Base-by-base conservation (phyloP, 441 rosid species). In the Aquilaria agallochum region DNA sequence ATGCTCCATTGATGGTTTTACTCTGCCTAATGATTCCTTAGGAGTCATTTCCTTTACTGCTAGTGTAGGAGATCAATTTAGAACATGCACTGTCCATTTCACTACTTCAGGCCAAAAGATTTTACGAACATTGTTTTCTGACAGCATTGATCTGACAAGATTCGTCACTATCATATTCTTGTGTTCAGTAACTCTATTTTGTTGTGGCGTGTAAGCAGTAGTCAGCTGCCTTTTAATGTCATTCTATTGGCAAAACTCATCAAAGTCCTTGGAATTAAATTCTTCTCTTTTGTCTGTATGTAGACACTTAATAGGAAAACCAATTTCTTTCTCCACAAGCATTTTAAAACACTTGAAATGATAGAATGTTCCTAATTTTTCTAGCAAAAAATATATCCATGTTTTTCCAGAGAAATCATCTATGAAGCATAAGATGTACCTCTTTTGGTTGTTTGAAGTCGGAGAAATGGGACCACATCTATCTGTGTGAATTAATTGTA, bases 401-500 rank as follows among this genome's bases (percentile, higher is more conserved):
- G 49, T 64, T 20, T 64, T 20, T 33, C 32, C 0, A 49, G 20
- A 20, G 2, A 5, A 64, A 4, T 64, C 68, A 56, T 64, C 50
- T 0, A 64, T 64, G 4, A 64, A 64, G 5, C 32, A 45, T 3
- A 56, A 45, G 0, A 55, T 53, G 3, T 51, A 51, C 20, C 20
- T 20, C 20, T 20, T 20, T 20, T 20, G 20, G 20, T 20, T 20
- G 1, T 20, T 20, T 20, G 2, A 11, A n/a, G 9, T 2, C 2
- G 54, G 54, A 51, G 6, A n/a, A 2, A 51, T 51, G 5, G 54
- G 54, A 3, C 54, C 9, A 51, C 54, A 51, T 3, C 4, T n/a
- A 9, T 51, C 2, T 3, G 2, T 2, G 31, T 51, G 54, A 9
- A 51, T 31, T 4, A 51, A 9, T 9, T 51, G 8, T 13, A 51